phyloP scores from a whole-genome alignment of 1,284 basidiomycete genomes.

The Puccinia coronata region DNA sequence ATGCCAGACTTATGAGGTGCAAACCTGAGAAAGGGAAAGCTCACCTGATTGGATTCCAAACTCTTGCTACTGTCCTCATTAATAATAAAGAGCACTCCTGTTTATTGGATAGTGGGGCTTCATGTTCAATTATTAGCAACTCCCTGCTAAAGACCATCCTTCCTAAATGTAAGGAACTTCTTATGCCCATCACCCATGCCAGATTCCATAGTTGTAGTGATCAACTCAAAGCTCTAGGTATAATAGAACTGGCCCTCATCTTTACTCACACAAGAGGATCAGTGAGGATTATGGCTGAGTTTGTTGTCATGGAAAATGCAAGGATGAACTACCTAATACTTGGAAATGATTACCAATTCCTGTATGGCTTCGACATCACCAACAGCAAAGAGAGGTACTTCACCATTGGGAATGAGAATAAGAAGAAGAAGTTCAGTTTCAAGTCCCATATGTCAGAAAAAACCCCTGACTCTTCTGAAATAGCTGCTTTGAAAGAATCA shows the following conservation, averaged over 20 bases:
- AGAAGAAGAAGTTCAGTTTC: constrained; percentile 26
- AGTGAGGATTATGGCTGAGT: neutral
- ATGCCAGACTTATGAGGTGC: neutral
- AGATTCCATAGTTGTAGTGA: constrained; percentile 1
- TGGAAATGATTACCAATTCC: neutral
- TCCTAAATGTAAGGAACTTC: too few relatives aligned
- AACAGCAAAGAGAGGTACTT: constrained; percentile 30
- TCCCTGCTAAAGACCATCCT: too few relatives aligned
- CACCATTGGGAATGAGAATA: constrained; percentile 24
- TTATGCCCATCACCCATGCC: neutral
- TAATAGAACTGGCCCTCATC: neutral
- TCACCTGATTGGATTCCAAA: too few relatives aligned
- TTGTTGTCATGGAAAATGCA: neutral
- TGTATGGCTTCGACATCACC: constrained; percentile 29
- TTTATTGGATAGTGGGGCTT: too few relatives aligned
- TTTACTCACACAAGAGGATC: neutral
- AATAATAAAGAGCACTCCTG: too few relatives aligned
- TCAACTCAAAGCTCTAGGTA: neutral
- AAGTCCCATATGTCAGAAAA: neutral
- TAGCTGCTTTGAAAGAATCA: neutral
- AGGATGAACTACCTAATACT: neutral
- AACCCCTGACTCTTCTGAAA: neutral
- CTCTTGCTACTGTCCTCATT: too few relatives aligned
- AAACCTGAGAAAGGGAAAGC: neutral
- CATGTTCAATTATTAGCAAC: too few relatives aligned